Base-by-base conservation (phyloP, 129 eudicot genomes). In the Flaveria ramosissima region DNA sequence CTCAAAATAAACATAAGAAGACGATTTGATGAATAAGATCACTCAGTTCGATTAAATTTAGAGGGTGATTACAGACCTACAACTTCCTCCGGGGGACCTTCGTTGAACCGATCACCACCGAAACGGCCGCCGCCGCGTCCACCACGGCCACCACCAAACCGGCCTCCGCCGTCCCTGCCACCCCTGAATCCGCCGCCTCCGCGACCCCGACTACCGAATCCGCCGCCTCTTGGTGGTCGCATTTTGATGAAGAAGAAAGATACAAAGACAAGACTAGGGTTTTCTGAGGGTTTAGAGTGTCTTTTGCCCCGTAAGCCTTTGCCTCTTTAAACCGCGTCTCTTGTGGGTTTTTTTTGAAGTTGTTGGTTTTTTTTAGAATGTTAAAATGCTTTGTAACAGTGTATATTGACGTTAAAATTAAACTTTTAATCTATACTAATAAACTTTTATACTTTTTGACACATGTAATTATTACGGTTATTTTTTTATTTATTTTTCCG, bases 161-260 rank as follows among this genome's bases (percentile, higher is more conserved):
- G 73, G 42, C 83, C 80, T 0, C 86, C 83, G 1, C 86, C 86
- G 30, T 57, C 78, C 24, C 87, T 63, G 20, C 89, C 81, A 6
- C 88, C 81, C 26, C 92, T 72, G 66, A 81, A 81, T 19, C 87
- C 71, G 46, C 79, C 61, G 53, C 88, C 83, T 23, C 86, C 79
- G 15, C 80, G 75, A 23, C 83, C 78, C 2, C 80, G 80, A 68
- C 81, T 57, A 4, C 84, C 64, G 60, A 81, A 81, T 10, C 84
- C 81, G 64, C 87, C 84, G 70, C 91, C 91, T 72, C 91, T 84
- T 36, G 92, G 92, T 26, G 92, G 92, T 67, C 87, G 75, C 92
- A 88, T 88, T 76, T 73, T 71, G 88, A 61, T 78, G 93, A 57
- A 83, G 85, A 32, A 88, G 41, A 88, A 32, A 88, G 41, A 88